Evolutionary conservation across 2,329 filamentous ascomycete species (phyloP).

Genomic region (Emmonsia crescens): DNA sequence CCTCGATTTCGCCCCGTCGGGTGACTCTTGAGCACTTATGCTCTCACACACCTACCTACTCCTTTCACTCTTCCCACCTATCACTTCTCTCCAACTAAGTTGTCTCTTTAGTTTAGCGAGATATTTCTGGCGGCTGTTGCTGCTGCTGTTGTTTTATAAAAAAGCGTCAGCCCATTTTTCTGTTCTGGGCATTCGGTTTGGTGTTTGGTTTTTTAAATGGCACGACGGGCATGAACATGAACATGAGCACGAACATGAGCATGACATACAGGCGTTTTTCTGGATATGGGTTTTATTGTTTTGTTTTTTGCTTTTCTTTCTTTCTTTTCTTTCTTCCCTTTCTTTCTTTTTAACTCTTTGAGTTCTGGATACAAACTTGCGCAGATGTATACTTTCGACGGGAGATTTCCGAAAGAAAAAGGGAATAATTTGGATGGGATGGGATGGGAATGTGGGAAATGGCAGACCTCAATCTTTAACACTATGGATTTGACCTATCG

Average conservation of each 20-base stretch:
- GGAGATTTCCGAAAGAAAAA: neutral
- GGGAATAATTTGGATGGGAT: neutral
- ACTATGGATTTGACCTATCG: neutral
- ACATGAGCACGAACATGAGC: slow-evolving; percentile 3
- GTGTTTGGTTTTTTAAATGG: neutral
- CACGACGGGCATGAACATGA: neutral
- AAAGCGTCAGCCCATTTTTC: neutral
- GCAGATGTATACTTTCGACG: neutral
- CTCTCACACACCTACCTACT: neutral
- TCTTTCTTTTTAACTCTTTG: neutral
- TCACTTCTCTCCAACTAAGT: neutral
- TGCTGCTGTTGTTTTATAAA: neutral
- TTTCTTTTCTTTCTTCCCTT: neutral
- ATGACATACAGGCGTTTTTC: slow-evolving; percentile 3
- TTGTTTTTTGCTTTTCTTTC: neutral
- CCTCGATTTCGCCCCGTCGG: too few species aligned
- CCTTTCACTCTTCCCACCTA: neutral
- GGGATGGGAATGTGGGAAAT: neutral
- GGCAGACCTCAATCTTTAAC: neutral
- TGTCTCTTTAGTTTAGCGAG: slow-evolving; percentile 1
- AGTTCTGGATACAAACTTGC: neutral
- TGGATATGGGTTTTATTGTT: neutral
- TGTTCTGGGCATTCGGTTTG: neutral
- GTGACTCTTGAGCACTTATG: too few species aligned
- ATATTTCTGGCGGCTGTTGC: neutral